Base-by-base conservation (phyloP, 495 filamentous ascomycete species). In the Xylaria telfairii region DNA sequence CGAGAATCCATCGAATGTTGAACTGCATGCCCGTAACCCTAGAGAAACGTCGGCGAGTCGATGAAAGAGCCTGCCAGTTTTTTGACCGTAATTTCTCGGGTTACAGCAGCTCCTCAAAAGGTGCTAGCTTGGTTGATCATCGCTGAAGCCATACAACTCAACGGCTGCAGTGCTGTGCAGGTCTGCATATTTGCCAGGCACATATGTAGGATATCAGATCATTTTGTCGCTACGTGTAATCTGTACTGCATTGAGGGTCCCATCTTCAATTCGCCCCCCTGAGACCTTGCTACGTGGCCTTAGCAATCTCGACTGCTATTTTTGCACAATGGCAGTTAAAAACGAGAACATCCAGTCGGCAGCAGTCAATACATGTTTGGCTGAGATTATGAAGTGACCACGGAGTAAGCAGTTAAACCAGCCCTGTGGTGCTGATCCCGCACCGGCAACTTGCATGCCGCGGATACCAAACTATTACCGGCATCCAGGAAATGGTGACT, bases 381-480 rank as follows among this genome's bases (percentile, higher is more conserved):
- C 64, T 4, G 13, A 28, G 42, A 28, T 26, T 41, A 8, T 65
- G 64, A 47, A 41, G 30, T 10, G 64, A 54, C n/a, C 26, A 24
- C 34, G 12, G 34, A 66, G 34, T 66, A 54, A 54, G 24, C 61
- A 4, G 32, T n/a, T 30, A 30, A 30, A 66, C 64, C 64, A 34
- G 47, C 64, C 34, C 30, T 19, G 47, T 54, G 34, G 64, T 42
- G 19, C 24, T 66, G 32, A 39, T 42, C 47, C 63, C 64, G 47
- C 47, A 41, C 47, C 64, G 64, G 64, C 49, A 66, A 53, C 63
- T 53, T 42, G 47, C 63, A 66, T 66, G 46, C 63, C 46, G 21
- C 32, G 47, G 32, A 39, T 21, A 62, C 37, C 34, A 24, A 53
- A 47, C 47, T 53, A 54, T 53, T 54, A 53, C 64, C 64, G 34